Conservation (phyloP, 2,329 filamentous ascomycete genomes). For the Dactylella cylindrospora region DNA sequence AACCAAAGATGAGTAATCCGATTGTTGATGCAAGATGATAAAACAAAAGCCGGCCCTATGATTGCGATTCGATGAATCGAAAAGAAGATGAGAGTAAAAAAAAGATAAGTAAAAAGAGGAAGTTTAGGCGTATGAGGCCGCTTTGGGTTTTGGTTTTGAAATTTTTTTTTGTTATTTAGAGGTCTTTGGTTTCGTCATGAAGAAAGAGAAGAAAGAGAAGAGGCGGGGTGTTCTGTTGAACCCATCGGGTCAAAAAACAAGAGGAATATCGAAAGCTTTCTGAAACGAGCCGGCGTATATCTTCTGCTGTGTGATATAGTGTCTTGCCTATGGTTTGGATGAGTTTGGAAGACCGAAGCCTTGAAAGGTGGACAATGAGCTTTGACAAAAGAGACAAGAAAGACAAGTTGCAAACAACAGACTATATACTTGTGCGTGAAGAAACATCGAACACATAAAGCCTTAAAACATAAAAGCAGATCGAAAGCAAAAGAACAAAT, state of each 20-base stretch:
- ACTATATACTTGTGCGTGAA: slow-evolving; percentile 42
- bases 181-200: slow-evolving; percentile 19
- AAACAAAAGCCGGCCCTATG: slow-evolving; percentile 42
- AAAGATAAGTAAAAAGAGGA: slow-evolving; percentile 14
- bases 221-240: slow-evolving; percentile 31
- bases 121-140: slow-evolving; percentile 28
- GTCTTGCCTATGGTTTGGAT: slow-evolving; percentile 30
- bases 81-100: slow-evolving; percentile 12
- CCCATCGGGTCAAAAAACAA: slow-evolving; percentile 40
- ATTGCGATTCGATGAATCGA: slow-evolving; percentile 8
- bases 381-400: slow-evolving; percentile 12
- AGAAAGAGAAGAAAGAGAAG: slow-evolving; percentile 9
- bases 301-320: slow-evolving; percentile 23
- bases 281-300: slow-evolving; percentile 44
- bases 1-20: slow-evolving; percentile 44
- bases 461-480: slow-evolving; percentile 28
- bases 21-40: slow-evolving; percentile 27
- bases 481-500: slow-evolving; percentile 3
- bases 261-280: slow-evolving; percentile 41
- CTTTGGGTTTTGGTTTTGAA: slow-evolving; percentile 19
- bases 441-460: slow-evolving; percentile 16
- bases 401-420: slow-evolving; percentile 8
- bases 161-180: slow-evolving; percentile 35
- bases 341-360: slow-evolving; percentile 24
- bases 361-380: too few relatives aligned